Evolutionary conservation across 2,329 filamentous ascomycete species (phyloP), one percentile per base, ranked within the genome.

Genomic region (Pseudocercospora macadamiae): DNA sequence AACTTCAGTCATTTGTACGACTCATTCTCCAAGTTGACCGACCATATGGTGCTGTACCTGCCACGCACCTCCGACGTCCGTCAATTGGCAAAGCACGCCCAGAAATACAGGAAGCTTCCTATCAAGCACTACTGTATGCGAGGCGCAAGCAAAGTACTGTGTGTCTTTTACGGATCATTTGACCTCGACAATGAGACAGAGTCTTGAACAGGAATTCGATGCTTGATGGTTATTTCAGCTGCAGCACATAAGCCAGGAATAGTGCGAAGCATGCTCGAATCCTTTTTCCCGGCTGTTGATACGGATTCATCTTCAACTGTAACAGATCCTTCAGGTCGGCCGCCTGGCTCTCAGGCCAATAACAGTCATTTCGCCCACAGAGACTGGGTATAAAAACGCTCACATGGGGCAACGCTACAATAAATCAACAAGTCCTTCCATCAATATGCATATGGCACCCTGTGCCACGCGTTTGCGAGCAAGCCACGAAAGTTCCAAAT

Each of bases 91-190:
- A 68, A 70, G 60, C 62, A 67, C n/a, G 47, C 47, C 4, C 60
- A 63, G 47, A 59, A 64, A 2, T 73, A 77, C 4, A 78, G 78
- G 56, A 89, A 89, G 75, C 80, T 91, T 16, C 85, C 89, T 44
- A 87, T 93, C 23, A 85, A 90, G 49, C 95, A 99, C 77, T 97
- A 97, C 73, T 96, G 93, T 71, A 90, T 96, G 78, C 83, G 89
- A 67, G 91, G 92, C 10, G 90, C 90, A 5, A 97, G 93, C 74
- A 97, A 97, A 76, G 84, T 84, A 19, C 71, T 87, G 25, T 86
- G 84, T 73, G 79, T 82, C 19, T 87, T 82, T 66, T 83, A 83
- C 65, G 84, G 84, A 3, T 75, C 78, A 9, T 84, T 83, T 54
- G 68, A 47, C n/a, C 51, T 65, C 49, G 55, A 63, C 9, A 26